These are phyloP conservation scores for Neofusicoccum sp. DNA, from an alignment of 2,329 filamentous ascomycete species.

Conservation along the genomic window DNA sequence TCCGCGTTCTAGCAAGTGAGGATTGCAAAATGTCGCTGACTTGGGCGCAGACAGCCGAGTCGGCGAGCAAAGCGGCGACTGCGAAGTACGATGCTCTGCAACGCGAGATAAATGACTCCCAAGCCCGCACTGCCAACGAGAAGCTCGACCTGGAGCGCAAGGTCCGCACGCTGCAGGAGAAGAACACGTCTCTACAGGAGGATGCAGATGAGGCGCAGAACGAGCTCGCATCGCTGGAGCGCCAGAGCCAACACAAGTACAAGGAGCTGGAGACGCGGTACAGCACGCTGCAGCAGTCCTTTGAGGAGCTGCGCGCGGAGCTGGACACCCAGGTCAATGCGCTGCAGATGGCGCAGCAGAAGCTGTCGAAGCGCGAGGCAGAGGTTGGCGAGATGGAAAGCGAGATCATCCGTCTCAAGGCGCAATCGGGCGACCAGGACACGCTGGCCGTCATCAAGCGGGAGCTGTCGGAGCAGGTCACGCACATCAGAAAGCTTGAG, in stretches of 20 bases:
- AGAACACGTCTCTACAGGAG: conserved; percentile 72
- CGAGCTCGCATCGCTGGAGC: conserved; percentile 65
- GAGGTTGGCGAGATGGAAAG: conserved; percentile 75
- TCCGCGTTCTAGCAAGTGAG: background rate
- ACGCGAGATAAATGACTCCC: conserved; percentile 55
- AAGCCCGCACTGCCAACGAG: conserved; percentile 56
- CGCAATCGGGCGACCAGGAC: conserved; percentile 82
- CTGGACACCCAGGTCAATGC: conserved; percentile 55
- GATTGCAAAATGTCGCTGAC: background rate
- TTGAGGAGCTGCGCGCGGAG: conserved; percentile 62
- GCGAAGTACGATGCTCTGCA: conserved; percentile 56
- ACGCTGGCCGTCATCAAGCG: conserved; percentile 81
- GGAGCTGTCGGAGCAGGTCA: conserved; percentile 86
- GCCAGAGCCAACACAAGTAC: conserved; percentile 61
- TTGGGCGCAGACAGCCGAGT: conserved; percentile 49
- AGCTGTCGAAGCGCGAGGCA: conserved; percentile 66
- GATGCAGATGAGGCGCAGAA: conserved; percentile 81
- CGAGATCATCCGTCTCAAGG: conserved; percentile 79
- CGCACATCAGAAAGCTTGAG: conserved; percentile 85
- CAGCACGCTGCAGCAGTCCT: conserved; percentile 55
- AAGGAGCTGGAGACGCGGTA: conserved; percentile 62
- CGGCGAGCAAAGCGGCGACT: conserved; percentile 48
- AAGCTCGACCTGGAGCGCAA: conserved; percentile 55
- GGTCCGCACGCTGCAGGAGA: conserved; percentile 60
- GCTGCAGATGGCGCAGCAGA: conserved; percentile 62